Conservation (phyloP, 257 asterid genomes). For the Solanum verrucosum region DNA sequence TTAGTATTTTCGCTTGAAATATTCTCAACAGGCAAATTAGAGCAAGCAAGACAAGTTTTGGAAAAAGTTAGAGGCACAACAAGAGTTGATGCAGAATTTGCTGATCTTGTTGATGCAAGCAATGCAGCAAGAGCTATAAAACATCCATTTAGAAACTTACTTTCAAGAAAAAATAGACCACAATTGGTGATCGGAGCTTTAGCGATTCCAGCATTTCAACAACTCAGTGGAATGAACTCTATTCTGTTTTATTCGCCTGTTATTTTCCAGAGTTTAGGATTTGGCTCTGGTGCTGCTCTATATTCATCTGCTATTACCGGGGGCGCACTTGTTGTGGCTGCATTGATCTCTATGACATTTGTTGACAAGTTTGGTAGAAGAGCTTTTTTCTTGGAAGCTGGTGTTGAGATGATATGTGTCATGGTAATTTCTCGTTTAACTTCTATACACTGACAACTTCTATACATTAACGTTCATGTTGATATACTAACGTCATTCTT, state of each 20-base stretch:
- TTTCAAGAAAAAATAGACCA: constrained; percentile 49
- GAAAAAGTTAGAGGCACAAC: constrained; percentile 59
- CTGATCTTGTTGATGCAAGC: constrained; percentile 65
- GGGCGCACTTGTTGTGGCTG: constrained; percentile 50
- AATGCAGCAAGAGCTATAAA: constrained; percentile 43
- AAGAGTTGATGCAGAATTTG: constrained; percentile 58
- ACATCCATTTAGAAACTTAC: constrained; percentile 54
- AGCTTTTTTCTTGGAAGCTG: constrained; percentile 70
- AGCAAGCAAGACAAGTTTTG: constrained; percentile 35
- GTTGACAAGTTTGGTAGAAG: constrained; percentile 82
- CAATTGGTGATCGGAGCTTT: constrained; percentile 51
- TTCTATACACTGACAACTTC: not conserved
- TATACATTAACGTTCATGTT: not conserved
- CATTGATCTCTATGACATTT: constrained; percentile 59
- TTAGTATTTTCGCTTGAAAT: not conserved
- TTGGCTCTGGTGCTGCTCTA: constrained; percentile 51
- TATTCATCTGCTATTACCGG: constrained; percentile 52
- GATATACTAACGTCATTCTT: not conserved
- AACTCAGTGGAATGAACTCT: constrained; percentile 68
- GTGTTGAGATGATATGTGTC: constrained; percentile 52
- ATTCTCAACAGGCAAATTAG: constrained; percentile 7
- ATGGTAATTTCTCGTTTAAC: constrained; percentile 11
- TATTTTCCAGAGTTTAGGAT: constrained; percentile 68
- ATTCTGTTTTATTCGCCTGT: constrained; percentile 80
- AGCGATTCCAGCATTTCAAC: constrained; percentile 73